Evolutionary conservation across 208 protist species (phyloP), one percentile per base, ranked within the genome.

Genomic region (Trypanosoma grayi): DNA sequence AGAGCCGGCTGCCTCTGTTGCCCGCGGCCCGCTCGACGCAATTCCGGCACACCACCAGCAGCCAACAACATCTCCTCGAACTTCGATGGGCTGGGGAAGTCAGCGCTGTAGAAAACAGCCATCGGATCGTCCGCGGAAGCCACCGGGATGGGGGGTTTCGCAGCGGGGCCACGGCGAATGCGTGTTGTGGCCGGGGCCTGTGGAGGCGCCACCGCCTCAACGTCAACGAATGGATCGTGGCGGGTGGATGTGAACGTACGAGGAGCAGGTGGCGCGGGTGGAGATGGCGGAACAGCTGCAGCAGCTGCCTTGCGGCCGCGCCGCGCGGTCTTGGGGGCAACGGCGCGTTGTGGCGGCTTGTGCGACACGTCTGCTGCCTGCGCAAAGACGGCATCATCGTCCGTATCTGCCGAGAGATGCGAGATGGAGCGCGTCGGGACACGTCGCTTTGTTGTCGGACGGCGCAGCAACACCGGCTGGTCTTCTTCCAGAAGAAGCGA

Each of bases 41-140:
- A 57, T 9, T 75, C 77, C 18, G 79, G 72, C 18, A 91, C 28
- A 4, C 81, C 81, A n/a, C 87, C 87, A 0, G 87, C 78, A 45
- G 85, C 79, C 68, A 75, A 59, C 76, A 94, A 79, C 84, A 94
- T 89, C 45, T 90, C 82, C 14, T 94, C 84, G 60, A 94, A 94
- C 80, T 94, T 90, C 16, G 79, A 87, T 0, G 87, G 87, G 43
- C 84, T 92, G 5, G 84, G 83, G 54, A 94, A 94, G 39, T 76
- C 82, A 3, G 82, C 87, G 34, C 86, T 69, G 51, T 90, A 91
- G 60, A 94, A 92, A 27, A 94, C 80, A 11, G 81, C 79, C 87
- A 94, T 92, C 36, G 87, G 87, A 58, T 94, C 84, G 56, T 75
- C 75, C 2, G 69, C 10, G 7, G 52, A 40, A 62, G 34, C 5